Conservation (phyloP, 768 basidiomycete species). For the Boletus sp. region DNA sequence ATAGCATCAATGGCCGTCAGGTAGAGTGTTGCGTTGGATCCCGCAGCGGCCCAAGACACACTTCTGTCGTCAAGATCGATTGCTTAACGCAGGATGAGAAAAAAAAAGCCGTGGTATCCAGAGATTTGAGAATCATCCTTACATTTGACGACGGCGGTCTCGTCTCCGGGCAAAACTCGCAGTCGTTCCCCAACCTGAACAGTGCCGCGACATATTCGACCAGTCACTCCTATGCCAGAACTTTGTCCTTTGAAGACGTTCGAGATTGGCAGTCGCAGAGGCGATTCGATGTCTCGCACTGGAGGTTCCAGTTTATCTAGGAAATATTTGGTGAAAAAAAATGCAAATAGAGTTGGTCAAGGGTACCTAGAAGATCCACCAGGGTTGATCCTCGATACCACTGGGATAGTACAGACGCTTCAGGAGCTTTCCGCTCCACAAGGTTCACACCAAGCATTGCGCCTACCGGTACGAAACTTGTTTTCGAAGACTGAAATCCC, state of each 20-base stretch:
- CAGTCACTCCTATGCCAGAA: constrained; percentile 73
- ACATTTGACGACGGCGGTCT: constrained; percentile 77
- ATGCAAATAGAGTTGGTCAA: not conserved
- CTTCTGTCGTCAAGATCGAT: constrained; percentile 80
- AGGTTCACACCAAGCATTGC: constrained; percentile 91
- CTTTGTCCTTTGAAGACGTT: constrained; percentile 93
- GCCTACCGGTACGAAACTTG: constrained; percentile 82
- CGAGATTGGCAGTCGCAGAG: constrained; percentile 84
- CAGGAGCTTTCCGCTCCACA: constrained; percentile 45
- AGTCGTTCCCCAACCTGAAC: constrained; percentile 90
- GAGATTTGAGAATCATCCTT: constrained; percentile 12
- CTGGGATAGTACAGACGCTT: constrained; percentile 43
- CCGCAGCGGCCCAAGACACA: constrained; percentile 86
- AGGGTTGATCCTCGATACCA: constrained; percentile 92
- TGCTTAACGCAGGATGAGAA: constrained; percentile 48
- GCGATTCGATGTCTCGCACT: constrained; percentile 64
- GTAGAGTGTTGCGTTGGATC: constrained; percentile 84
- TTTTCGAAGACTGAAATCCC: constrained; percentile 78
- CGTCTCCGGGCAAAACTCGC: constrained; percentile 88
- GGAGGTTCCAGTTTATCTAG: constrained; percentile 83
- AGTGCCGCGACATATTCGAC: constrained; percentile 81
- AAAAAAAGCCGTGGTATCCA: not conserved
- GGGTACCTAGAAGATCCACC: constrained; percentile 73
- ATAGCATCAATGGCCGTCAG: constrained; percentile 82
- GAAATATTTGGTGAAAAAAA: not conserved